Evolutionary conservation across 192 early-diverging fungal genomes (phyloP).

Genomic region (Coemansia sp.): DNA sequence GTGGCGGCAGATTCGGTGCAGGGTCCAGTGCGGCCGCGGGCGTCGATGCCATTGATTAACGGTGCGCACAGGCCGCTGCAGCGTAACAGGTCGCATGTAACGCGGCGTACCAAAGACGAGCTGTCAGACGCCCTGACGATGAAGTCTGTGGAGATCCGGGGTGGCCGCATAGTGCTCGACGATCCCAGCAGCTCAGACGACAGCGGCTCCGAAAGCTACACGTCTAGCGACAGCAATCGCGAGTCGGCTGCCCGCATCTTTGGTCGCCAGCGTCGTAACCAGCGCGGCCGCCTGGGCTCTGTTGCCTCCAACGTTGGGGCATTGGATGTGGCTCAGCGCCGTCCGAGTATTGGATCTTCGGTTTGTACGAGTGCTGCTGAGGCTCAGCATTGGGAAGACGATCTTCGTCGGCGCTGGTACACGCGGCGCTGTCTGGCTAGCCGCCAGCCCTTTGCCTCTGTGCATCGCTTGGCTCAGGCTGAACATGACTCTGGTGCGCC

Average conservation of each 20-base stretch:
- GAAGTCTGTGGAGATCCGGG: slow-evolving; percentile 56
- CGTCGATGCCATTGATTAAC: slow-evolving; percentile 52
- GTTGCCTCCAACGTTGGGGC: background rate
- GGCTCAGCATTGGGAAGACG: slow-evolving; percentile 39
- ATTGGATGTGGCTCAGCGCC: background rate
- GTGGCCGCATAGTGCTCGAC: slow-evolving; percentile 51
- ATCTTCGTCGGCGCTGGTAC: slow-evolving; percentile 48
- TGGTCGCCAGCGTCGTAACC: slow-evolving; percentile 1
- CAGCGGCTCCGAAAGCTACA: slow-evolving; percentile 9
- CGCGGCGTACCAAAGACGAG: slow-evolving; percentile 30
- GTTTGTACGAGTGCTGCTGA: slow-evolving; percentile 2
- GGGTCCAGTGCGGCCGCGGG: slow-evolving; percentile 39
- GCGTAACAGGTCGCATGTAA: slow-evolving; percentile 40
- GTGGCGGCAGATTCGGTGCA: slow-evolving; percentile 9
- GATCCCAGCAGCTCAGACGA: slow-evolving; percentile 44
- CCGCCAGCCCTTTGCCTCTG: slow-evolving; percentile 46
- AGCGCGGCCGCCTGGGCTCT: slow-evolving; percentile 1
- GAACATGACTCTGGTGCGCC: slow-evolving; percentile 30
- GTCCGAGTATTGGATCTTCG: slow-evolving; percentile 20
- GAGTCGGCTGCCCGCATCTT: slow-evolving; percentile 9
- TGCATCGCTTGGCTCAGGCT: slow-evolving; percentile 39
- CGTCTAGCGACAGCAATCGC: slow-evolving; percentile 7
- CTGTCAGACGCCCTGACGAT: slow-evolving; percentile 50
- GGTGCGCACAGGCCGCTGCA: slow-evolving; percentile 28
- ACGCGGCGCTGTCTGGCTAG: slow-evolving; percentile 38